These are phyloP conservation scores for Wallacemonas sp. DNA, from an alignment of 208 protist species.

Conservation along the genomic window DNA sequence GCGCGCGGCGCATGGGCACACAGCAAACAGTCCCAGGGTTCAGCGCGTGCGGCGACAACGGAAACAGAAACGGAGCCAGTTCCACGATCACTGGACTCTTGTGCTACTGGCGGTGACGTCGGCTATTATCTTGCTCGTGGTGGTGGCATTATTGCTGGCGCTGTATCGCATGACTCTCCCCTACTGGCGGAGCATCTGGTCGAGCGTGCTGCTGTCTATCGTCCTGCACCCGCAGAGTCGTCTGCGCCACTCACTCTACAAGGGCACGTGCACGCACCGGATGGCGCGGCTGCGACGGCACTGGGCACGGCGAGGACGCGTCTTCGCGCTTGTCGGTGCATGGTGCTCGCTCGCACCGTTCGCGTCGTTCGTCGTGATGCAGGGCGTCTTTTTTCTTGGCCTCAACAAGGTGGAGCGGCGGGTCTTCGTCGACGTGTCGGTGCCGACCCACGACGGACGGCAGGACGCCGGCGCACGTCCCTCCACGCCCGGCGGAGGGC, in stretches of 20 bases:
- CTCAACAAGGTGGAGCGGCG: slow-evolving; percentile 53
- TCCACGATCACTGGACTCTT: slow-evolving; percentile 37
- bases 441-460: background rate
- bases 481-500: no score
- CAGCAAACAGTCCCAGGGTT: no score
- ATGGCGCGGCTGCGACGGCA: slow-evolving; percentile 33
- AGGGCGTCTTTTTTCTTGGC: slow-evolving; percentile 50
- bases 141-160: slow-evolving; percentile 32
- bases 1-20: no score
- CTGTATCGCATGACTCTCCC: slow-evolving; percentile 49
- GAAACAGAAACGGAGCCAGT: slow-evolving; percentile 4
- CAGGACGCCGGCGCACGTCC: no score
- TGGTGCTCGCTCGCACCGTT: slow-evolving; percentile 43
- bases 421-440: background rate
- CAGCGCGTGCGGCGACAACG: no score
- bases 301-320: slow-evolving; percentile 28
- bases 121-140: slow-evolving; percentile 48
- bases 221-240: slow-evolving; percentile 55
- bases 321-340: slow-evolving; percentile 35
- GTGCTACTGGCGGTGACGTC: slow-evolving; percentile 51
- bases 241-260: slow-evolving; percentile 25
- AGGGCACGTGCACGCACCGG: slow-evolving; percentile 28
- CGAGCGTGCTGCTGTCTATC: slow-evolving; percentile 57
- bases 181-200: slow-evolving; percentile 50
- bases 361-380: slow-evolving; percentile 43